Percentiles rank a stretch among this genome's conserved stretches.
These are phyloP conservation scores for Linaria vulgaris DNA, from an alignment of 257 asterid genomes.

Conservation along the genomic window DNA sequence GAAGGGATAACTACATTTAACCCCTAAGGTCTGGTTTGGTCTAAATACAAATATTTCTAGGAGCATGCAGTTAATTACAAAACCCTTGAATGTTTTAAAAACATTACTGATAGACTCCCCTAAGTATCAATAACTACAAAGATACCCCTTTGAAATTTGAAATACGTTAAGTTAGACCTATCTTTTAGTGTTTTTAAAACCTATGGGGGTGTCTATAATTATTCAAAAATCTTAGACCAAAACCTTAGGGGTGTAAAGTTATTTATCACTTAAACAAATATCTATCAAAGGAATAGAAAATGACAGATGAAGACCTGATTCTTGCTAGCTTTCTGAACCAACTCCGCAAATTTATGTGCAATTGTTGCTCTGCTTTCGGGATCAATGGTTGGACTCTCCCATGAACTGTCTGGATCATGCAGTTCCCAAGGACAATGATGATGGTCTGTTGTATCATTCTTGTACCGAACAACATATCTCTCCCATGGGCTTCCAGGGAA, in stretches of 20 bases:
- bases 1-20: not conserved
- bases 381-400: conserved; percentile 60
- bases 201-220: not conserved
- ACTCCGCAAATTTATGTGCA: conserved; percentile 39
- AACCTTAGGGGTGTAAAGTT: not conserved
- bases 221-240: not conserved
- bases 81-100: too few species aligned
- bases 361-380: conserved; percentile 40
- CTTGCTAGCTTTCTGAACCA: conserved; percentile 42
- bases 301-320: conserved; percentile 54
- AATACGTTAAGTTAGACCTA: not conserved
- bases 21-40: not conserved
- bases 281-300: not conserved
- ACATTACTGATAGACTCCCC: not conserved
- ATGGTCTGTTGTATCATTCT: conserved; percentile 36
- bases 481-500: conserved; percentile 97
- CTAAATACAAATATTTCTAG: not conserved
- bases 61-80: too few species aligned
- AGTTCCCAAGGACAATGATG: conserved; percentile 93
- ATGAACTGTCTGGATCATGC: conserved; percentile 51
- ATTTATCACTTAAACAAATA: too few species aligned
- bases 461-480: conserved; percentile 57
- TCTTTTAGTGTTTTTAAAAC: not conserved
- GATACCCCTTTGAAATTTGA: not conserved
- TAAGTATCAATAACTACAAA: not conserved